Evolutionary conservation across 2,329 filamentous ascomycete species (phyloP).

Genomic region (Gremmenia infestans): DNA sequence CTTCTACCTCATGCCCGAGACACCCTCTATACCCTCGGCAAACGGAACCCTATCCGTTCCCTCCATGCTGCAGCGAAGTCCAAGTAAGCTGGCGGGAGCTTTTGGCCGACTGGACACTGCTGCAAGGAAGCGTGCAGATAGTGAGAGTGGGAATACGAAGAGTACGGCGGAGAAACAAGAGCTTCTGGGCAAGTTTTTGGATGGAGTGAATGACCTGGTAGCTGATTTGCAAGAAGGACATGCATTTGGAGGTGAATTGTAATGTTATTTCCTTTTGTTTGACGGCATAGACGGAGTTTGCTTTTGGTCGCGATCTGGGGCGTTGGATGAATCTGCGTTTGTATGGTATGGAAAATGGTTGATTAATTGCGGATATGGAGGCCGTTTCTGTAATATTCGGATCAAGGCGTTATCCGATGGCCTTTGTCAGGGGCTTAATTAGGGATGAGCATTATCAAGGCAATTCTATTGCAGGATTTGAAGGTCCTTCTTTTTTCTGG

Average conservation of each 20-base stretch:
- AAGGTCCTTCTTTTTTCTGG: constrained; percentile 12
- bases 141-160: constrained; percentile 40
- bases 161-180: constrained; percentile 64
- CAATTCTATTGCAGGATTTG: constrained; percentile 39
- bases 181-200: constrained; percentile 58
- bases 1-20: constrained; percentile 97
- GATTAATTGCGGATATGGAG: constrained; percentile 12
- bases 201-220: constrained; percentile 59
- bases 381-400: constrained; percentile 6
- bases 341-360: constrained; percentile 15
- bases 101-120: constrained; percentile 41
- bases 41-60: constrained; percentile 42
- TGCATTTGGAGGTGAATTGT: constrained; percentile 61
- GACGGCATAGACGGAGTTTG: constrained; percentile 14
- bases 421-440: background rate
- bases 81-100: constrained; percentile 60
- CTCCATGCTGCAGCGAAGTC: constrained; percentile 58
- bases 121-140: constrained; percentile 29
- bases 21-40: constrained; percentile 51
- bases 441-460: constrained; percentile 33
- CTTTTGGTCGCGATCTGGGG: constrained; percentile 4
- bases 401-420: constrained; percentile 20
- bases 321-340: constrained; percentile 16
- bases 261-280: constrained; percentile 30
- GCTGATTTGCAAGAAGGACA: constrained; percentile 71